These are phyloP conservation scores for Ustilago tritici DNA, from an alignment of 1,284 basidiomycete genomes.

Conservation along the genomic window DNA sequence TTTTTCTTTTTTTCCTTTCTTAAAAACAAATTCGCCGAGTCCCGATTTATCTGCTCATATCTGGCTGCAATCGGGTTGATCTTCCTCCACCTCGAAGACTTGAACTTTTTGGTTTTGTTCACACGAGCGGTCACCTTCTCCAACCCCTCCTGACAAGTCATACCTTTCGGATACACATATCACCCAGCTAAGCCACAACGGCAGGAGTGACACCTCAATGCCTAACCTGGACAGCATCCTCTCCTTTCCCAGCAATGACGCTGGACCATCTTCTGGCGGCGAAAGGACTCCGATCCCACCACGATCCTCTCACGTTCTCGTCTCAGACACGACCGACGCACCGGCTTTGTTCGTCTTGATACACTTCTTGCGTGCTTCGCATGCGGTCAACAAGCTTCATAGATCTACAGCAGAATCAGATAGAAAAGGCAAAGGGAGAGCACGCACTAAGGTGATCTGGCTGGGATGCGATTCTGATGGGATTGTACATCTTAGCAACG, in stretches of 20 bases:
- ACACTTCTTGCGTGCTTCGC: constrained; percentile 43
- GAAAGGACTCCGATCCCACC: constrained; percentile 44
- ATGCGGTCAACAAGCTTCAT: constrained; percentile 23
- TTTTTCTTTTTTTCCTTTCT: background rate
- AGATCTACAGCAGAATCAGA: background rate
- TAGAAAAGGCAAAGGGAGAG: constrained; percentile 20
- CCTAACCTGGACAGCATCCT: constrained; percentile 47
- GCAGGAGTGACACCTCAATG: constrained; percentile 11
- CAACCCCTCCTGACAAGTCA: background rate
- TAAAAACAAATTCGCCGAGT: background rate
- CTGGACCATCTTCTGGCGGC: constrained; percentile 19
- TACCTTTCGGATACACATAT: background rate
- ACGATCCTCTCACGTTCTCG: constrained; percentile 45
- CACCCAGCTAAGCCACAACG: background rate
- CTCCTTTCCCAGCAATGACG: constrained; percentile 29
- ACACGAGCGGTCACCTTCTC: constrained; percentile 7
- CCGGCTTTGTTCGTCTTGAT: constrained; percentile 49
- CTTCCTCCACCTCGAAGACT: constrained; percentile 17
- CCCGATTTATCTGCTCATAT: background rate
- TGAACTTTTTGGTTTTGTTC: constrained; percentile 14
- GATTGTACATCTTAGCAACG: constrained; percentile 36
- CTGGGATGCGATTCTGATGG: constrained; percentile 47
- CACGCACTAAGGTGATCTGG: constrained; percentile 48
- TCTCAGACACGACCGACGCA: constrained; percentile 55
- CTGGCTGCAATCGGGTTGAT: background rate